These are phyloP conservation scores for Crinitomyces ghanaensis DNA, from an alignment of 805 yeast genomes.

Conservation along the genomic window DNA sequence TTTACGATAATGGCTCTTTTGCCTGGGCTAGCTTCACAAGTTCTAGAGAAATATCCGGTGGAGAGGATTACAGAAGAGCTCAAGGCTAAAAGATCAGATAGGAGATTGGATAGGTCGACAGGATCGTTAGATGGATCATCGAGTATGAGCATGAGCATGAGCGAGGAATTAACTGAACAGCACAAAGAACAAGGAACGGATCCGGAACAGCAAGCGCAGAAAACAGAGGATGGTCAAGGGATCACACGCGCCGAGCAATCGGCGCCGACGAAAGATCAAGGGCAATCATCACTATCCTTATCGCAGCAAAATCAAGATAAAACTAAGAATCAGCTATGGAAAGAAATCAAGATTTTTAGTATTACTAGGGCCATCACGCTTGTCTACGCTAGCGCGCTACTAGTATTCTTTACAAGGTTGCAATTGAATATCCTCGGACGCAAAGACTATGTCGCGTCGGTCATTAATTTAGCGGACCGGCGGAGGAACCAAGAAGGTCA, in stretches of 20 bases:
- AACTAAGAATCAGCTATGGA: conserved; percentile 68
- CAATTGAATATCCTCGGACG: conserved; percentile 86
- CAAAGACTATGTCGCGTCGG: conserved; percentile 69
- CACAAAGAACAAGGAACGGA: no score
- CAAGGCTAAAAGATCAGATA: conserved; percentile 41
- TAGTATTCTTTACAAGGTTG: conserved; percentile 68
- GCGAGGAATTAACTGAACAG: no score
- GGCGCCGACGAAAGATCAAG: no score
- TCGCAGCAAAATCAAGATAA: no score
- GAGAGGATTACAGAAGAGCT: conserved; percentile 62
- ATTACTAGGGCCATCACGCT: conserved; percentile 62
- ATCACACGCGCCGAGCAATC: no score
- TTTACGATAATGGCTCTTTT: conserved; percentile 72
- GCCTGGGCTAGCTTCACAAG: conserved; percentile 61
- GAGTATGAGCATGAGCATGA: no score
- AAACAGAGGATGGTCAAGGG: no score
- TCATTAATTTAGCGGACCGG: conserved; percentile 53
- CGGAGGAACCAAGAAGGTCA: conserved; percentile 13
- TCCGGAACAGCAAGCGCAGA: no score
- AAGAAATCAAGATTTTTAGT: conserved; percentile 62
- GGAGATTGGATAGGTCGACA: conserved; percentile 1
- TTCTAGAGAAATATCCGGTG: conserved; percentile 51
- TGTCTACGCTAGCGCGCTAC: conserved; percentile 53
- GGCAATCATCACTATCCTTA: no score
- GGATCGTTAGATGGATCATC: conserved; percentile 1